Conservation (phyloP, 352 stramenopile species). For the Paralagenidium karlingii region DNA sequence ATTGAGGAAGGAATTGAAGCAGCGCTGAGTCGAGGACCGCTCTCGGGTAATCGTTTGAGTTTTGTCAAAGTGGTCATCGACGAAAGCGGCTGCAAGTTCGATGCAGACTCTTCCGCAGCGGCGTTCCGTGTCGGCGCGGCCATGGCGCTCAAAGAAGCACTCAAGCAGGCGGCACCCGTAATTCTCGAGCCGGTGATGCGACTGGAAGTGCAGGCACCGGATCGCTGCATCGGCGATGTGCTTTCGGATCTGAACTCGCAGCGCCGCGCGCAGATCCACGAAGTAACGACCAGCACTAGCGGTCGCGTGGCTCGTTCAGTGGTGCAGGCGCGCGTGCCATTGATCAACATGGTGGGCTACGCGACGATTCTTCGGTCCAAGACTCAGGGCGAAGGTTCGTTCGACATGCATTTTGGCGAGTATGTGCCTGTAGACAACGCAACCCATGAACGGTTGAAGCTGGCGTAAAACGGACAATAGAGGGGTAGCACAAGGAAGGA, state of each 20-base stretch:
- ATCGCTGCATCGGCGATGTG: slow-evolving; percentile 54
- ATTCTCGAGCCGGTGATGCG: slow-evolving; percentile 73
- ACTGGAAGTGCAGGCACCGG: slow-evolving; percentile 48
- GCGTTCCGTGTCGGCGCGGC: slow-evolving; percentile 45
- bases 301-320: slow-evolving; percentile 36
- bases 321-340: slow-evolving; percentile 48
- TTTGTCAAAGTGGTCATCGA: slow-evolving; percentile 57
- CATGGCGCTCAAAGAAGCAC: slow-evolving; percentile 37
- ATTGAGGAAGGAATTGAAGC: slow-evolving; percentile 54
- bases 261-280: slow-evolving; percentile 49
- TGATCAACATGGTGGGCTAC: slow-evolving; percentile 72
- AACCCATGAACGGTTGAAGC: slow-evolving; percentile 37
- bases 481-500: too few species aligned
- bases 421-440: slow-evolving; percentile 45
- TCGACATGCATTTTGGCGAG: slow-evolving; percentile 59
- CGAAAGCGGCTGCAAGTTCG: slow-evolving; percentile 37
- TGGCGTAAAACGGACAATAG: too few species aligned
- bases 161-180: slow-evolving; percentile 31
- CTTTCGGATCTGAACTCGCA: slow-evolving; percentile 64
- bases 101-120: slow-evolving; percentile 49
- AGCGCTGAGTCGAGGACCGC: slow-evolving; percentile 38
- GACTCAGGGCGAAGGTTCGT: slow-evolving; percentile 68
- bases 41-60: slow-evolving; percentile 43
- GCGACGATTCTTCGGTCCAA: slow-evolving; percentile 64
- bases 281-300: slow-evolving; percentile 23